Base-by-base conservation (phyloP, 164 flowering plant species). In the Aristolochia contorta region DNA sequence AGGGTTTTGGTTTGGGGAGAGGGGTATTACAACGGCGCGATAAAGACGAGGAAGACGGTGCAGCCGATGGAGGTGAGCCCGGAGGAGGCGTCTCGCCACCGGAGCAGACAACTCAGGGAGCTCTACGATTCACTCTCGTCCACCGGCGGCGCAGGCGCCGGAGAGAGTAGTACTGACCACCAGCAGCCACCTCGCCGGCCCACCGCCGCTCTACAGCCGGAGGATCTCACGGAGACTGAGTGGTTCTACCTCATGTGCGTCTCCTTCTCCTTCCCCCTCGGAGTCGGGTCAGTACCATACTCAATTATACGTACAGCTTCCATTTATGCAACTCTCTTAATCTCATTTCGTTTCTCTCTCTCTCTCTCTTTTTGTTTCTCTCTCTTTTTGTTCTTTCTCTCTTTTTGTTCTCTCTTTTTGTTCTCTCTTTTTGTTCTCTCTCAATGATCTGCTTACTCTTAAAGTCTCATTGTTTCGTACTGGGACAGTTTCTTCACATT, bases 201-300 rank as follows among this genome's bases (percentile, higher is more conserved):
- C 6, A 78, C 84, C 4, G 96, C 89, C 1, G 79, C 99, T 13
- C 66, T 93, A 61, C 90, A 96, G 22, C 97, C 97, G 47, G 98
- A 93, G 79, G 98, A 93, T 76, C 75, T 89, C 61, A 93, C 96
- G 14, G 98, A 89, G 69, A 76, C 96, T 4, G 98, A 93, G 67
- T 93, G 99, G 99, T 93, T 88, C 75, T 93, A 88, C 55, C 77
- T 93, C 54, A 93, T 93, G 97, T 93, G 97, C 57, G 87, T 84
- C 63, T 93, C 98, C 59, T 93, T 90, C 89, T 79, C 94, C 54
- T 93, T 90, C 52, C 81, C 87, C 58, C 91, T 84, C 7, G 92
- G 87, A 0, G 72, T 79, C 0, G 94, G 96, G 98, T 90, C 79
- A 75, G 87, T 65, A 24, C 21, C 0, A 12, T 16, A 20, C 15